Conservation (phyloP, 805 yeast species). For the Yamadazyma olivae region DNA sequence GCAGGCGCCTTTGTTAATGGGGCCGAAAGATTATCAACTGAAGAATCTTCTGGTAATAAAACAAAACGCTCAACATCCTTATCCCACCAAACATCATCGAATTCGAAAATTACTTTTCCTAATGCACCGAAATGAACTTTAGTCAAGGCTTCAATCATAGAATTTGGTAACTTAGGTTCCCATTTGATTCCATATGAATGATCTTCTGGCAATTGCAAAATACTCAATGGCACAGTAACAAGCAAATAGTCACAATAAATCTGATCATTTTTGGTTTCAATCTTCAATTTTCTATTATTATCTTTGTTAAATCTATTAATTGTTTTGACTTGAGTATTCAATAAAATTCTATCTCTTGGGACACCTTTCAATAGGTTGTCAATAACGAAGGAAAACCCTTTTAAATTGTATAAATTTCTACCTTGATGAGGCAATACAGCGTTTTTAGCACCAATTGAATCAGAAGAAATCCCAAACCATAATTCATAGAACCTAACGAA, state of each 20-base stretch:
- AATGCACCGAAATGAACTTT: conserved; percentile 35
- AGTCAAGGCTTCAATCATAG: conserved; percentile 17
- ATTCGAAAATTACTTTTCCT: conserved; percentile 43
- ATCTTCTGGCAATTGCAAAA: conserved; percentile 42
- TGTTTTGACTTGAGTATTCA: conserved; percentile 40
- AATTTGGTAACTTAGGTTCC: conserved; percentile 22
- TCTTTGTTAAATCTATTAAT: conserved; percentile 28
- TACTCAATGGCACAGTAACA: conserved; percentile 77
- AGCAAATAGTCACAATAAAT: conserved; percentile 53
- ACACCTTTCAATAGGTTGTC: conserved; percentile 36
- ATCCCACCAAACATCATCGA: conserved; percentile 43
- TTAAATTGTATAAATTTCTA: conserved; percentile 65
- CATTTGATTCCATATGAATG: conserved; percentile 44
- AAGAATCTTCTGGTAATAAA: conserved; percentile 15
- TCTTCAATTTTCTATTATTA: conserved; percentile 16
- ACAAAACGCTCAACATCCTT: conserved; percentile 40
- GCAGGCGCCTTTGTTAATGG: conserved; percentile 24
- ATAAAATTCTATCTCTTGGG: conserved; percentile 35
- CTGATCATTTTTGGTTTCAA: conserved; percentile 31
- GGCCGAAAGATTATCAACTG: conserved; percentile 3
- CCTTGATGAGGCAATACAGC: conserved; percentile 73
- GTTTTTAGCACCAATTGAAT: conserved; percentile 62
- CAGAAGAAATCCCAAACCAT: conserved; percentile 80
- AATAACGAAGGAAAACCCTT: conserved; percentile 53
- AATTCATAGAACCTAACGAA: conserved; percentile 59